Evolutionary conservation across 2,329 filamentous ascomycete species (phyloP).

Genomic region (Paecilomyces dactylethromorphus): DNA sequence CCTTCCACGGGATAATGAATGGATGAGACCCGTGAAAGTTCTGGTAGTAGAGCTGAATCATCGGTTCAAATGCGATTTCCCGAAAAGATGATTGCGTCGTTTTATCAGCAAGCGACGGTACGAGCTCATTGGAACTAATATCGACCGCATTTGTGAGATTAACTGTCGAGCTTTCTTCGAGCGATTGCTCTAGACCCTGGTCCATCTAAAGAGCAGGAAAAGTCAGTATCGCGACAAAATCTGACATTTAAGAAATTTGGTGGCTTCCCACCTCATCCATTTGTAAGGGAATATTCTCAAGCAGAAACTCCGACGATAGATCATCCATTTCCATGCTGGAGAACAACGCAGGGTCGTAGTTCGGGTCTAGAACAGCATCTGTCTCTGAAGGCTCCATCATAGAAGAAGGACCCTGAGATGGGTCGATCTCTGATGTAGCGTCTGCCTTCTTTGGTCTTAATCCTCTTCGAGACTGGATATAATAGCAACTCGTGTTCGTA

Average conservation of each 20-base stretch:
- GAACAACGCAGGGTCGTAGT: not conserved
- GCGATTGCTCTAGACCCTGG: not conserved
- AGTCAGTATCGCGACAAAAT: not conserved
- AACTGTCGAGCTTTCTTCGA: not conserved
- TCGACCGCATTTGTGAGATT: not conserved
- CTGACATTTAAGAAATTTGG: not conserved
- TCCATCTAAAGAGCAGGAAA: not conserved
- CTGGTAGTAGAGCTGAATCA: slow-evolving; percentile 44
- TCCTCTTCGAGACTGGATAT: slow-evolving; percentile 44
- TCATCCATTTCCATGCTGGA: not conserved
- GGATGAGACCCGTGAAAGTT: slow-evolving; percentile 47
- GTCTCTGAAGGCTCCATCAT: not conserved
- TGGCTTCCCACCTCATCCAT: not conserved
- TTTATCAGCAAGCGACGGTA: not conserved
- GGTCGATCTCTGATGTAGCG: not conserved
- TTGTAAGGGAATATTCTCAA: not conserved
- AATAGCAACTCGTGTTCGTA: slow-evolving; percentile 40
- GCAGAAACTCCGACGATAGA: not conserved
- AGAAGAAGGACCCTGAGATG: not conserved
- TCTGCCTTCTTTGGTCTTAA: not conserved
- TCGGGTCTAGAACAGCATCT: not conserved
- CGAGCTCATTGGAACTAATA: not conserved
- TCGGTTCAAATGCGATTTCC: slow-evolving; percentile 14
- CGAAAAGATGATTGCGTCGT: not conserved
- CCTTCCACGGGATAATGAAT: slow-evolving; percentile 40